Evolutionary conservation across 139 green algal species (phyloP), one percentile per base, ranked within the genome.

Genomic region (Diplosphaera chodatii): DNA sequence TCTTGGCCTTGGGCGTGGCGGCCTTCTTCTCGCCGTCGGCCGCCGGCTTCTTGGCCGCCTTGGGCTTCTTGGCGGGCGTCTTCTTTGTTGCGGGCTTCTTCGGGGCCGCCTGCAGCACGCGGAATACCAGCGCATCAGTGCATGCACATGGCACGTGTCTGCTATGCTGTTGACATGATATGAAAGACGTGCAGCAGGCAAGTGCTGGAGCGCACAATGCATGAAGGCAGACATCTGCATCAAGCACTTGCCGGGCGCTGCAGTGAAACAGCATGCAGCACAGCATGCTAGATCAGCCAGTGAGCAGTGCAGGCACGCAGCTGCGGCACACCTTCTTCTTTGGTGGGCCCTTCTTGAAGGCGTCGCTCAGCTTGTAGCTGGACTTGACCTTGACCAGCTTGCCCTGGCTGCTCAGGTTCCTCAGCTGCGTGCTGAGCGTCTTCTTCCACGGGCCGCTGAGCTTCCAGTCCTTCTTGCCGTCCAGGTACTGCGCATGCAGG

Each of bases 351-450:
- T 79, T 76, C 72, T 82, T 82, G 27, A 72, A n/a, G 32, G 71
- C 69, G 32, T 88, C 85, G 30, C 78, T 71, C 29, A 94, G 82
- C 82, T 92, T 91, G 84, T 83, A 94, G 71, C 68, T 80, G 56
- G 40, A 74, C 84, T 94, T 94, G 32, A 91, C 80, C 77, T 88
- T 85, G 23, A 89, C 76, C n/a, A 94, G 80, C 73, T 90, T 90
- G 56, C 83, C 86, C 32, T 63, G 66, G 22, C 78, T 72, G 0
- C 74, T 76, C 32, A 90, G 72, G 1, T 80, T 78, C 72, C 86
- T 89, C 31, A 92, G 30, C 68, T 76, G 63, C 41, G 40, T 66
- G 32, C 37, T 74, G 1, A 88, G 70, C 22, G 70, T 78, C 82
- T 92, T 91, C 66, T 88, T 77, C 67, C 78, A 94, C 64, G 77